Evolutionary conservation across 2,329 filamentous ascomycete species (phyloP).

Genomic region (Aspergillus ochraceoroseus): DNA sequence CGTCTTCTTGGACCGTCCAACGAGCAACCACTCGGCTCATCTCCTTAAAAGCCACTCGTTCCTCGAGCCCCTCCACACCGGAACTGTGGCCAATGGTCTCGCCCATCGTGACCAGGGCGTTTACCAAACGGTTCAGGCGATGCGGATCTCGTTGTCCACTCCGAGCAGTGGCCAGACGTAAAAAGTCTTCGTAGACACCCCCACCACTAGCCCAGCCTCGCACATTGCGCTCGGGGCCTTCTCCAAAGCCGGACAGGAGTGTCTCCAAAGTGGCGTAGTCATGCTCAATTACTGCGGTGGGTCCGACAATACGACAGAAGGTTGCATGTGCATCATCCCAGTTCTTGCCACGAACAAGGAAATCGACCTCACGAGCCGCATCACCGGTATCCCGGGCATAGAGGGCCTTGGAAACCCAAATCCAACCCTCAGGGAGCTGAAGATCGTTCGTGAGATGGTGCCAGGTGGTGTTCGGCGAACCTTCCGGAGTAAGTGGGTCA

Average conservation of each 20-base stretch:
- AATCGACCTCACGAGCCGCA: conserved; percentile 66
- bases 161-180: conserved; percentile 46
- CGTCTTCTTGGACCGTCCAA: conserved; percentile 57
- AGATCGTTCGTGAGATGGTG: conserved; percentile 59
- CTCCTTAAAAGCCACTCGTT: conserved; percentile 71
- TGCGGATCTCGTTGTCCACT: conserved; percentile 40
- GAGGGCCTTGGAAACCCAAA: conserved; percentile 81
- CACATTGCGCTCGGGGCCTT: conserved; percentile 57
- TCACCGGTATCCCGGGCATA: conserved; percentile 71
- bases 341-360: conserved; percentile 70
- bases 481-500: conserved; percentile 52
- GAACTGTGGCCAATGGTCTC: conserved; percentile 46
- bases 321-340: conserved; percentile 79
- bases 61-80: conserved; percentile 51
- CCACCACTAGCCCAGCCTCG: conserved; percentile 73
- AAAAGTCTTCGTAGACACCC: conserved; percentile 67
- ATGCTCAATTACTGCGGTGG: conserved; percentile 72
- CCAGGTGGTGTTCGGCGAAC: conserved; percentile 47
- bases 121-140: conserved; percentile 45
- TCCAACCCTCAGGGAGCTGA: conserved; percentile 68
- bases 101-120: conserved; percentile 44
- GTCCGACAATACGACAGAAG: conserved; percentile 74
- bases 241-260: conserved; percentile 66
- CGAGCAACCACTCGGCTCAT: conserved; percentile 71
- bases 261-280: conserved; percentile 66